Conservation (phyloP, 805 yeast species). For the Limtongozyma cylindracea region DNA sequence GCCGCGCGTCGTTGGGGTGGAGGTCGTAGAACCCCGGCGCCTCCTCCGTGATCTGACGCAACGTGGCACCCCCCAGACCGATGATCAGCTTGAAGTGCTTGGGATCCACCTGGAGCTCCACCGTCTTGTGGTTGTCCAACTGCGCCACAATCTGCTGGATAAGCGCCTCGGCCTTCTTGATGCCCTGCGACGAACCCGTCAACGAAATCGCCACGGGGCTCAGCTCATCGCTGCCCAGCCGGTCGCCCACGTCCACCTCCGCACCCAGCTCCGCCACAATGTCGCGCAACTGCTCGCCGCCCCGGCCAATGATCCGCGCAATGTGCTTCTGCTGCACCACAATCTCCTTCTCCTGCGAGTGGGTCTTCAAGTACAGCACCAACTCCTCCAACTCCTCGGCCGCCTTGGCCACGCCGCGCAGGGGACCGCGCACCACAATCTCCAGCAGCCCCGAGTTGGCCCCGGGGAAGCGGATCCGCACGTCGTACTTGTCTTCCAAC, state of each 20-base stretch:
- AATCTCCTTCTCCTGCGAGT: constrained; percentile 43
- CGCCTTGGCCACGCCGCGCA: constrained; percentile 68
- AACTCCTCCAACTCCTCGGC: constrained; percentile 67
- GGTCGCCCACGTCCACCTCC: constrained; percentile 20
- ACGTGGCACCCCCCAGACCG: constrained; percentile 55
- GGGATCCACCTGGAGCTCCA: constrained; percentile 39
- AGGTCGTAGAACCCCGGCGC: constrained; percentile 42
- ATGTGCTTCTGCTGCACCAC: constrained; percentile 51
- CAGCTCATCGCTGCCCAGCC: constrained; percentile 15
- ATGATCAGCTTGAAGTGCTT: constrained; percentile 51
- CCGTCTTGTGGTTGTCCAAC: constrained; percentile 32
- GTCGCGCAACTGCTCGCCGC: constrained; percentile 63
- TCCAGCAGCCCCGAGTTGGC: constrained; percentile 29
- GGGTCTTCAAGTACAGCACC: constrained; percentile 66
- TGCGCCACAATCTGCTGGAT: constrained; percentile 40
- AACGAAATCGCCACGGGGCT: constrained; percentile 40
- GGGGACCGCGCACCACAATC: constrained; percentile 62
- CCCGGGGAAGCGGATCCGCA: constrained; percentile 60
- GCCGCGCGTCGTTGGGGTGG: constrained; percentile 20
- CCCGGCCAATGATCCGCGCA: constrained; percentile 71
- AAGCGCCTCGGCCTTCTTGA: constrained; percentile 42
- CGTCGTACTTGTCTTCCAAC: constrained; percentile 71
- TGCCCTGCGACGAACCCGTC: constrained; percentile 54
- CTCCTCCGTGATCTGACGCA: constrained; percentile 44
- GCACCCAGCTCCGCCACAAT: constrained; percentile 48